Conservation (phyloP, 2,329 filamentous ascomycete species). For the Colletotrichum lupini region DNA sequence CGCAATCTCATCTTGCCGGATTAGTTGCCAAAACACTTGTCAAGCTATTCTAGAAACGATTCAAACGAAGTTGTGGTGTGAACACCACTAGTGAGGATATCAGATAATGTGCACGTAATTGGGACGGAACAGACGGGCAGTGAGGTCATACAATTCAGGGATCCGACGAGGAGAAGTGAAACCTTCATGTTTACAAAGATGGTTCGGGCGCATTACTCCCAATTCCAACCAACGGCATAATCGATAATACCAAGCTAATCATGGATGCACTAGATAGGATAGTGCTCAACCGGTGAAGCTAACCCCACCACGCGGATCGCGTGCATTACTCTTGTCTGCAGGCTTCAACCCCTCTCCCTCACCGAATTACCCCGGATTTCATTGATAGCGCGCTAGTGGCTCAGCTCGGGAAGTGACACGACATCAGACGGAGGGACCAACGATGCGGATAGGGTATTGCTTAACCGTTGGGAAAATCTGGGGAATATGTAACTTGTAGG, state of each 20-base stretch:
- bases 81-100: background rate
- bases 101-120: background rate
- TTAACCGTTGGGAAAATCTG: background rate
- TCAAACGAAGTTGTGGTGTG: background rate
- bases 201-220: background rate
- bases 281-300: constrained; percentile 8
- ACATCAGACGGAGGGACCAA: background rate
- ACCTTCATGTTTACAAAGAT: background rate
- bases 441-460: constrained; percentile 10
- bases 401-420: background rate
- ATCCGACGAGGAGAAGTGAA: background rate
- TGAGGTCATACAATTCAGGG: background rate
- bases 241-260: background rate
- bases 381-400: background rate
- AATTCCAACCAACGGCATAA: background rate
- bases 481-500: background rate
- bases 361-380: background rate
- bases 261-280: constrained; percentile 16
- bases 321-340: background rate
- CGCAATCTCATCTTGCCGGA: background rate
- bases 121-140: background rate
- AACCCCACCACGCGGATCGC: constrained; percentile 1
- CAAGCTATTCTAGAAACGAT: background rate
- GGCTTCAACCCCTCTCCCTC: background rate
- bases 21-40: background rate